Evolutionary conservation across 768 basidiomycete genomes (phyloP), one percentile per base, ranked within the genome.

Genomic region (Kwoniella newhampshirensis): DNA sequence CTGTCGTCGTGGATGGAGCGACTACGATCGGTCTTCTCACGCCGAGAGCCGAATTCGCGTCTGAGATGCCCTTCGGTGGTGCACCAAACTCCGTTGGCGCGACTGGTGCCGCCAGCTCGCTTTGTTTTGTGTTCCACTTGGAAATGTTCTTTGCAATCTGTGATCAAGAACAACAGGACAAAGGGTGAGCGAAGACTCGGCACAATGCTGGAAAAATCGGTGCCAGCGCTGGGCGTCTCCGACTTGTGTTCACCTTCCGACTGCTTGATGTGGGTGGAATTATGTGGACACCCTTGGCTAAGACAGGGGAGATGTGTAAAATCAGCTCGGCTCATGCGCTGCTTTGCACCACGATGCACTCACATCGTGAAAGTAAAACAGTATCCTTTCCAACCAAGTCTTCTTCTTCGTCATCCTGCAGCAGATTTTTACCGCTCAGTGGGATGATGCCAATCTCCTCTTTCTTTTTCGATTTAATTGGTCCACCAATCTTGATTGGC

Each of bases 111-210:
- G 63, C 57, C 47, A 96, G 81, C 68, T 91, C 93, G 77, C 87
- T 87, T 77, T 94, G 90, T 9, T 93, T 89, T 79, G 87, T 87
- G 73, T 93, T 98, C 96, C 94, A 99, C 74, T 98, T 97, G 68
- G 82, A 86, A 72, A 99, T 97, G 68, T 92, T 91, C 75, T 83
- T 88, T 46, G 83, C 88, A 42, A 86, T 88, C 90, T 96, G 72
- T 54, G 44, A 35, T 40, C 25, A 45, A n/a, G 17, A 43, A 41
- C 26, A 27, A 23, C 18, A 39, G 46, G 49, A 45, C 43, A 30
- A 13, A 47, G 25, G 40, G 37, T 49, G 32, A 51, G 40, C 39
- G 32, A 48, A 35, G 41, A 35, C 39, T 41, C 50, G 56, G 45
- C 40, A 32, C 56, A 40, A 25, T 15, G 43, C 46, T 5, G 13